Conservation (phyloP, 257 asterid species). For the Vinca minor region DNA sequence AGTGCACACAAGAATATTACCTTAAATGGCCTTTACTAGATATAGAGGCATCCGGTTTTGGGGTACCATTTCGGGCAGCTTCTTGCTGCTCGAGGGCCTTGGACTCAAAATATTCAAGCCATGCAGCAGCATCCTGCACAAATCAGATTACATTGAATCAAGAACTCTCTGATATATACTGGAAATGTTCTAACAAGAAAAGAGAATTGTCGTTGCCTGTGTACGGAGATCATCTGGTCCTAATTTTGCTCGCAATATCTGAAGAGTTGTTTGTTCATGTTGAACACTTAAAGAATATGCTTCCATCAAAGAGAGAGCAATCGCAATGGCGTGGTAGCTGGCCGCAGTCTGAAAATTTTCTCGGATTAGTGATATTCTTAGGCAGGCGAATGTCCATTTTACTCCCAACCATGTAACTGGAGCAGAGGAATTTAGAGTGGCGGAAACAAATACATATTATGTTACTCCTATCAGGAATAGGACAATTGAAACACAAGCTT, state of each 20-base stretch:
- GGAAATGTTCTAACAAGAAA: not conserved
- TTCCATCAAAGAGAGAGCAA: slow-evolving; percentile 49
- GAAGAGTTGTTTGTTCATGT: slow-evolving; percentile 44
- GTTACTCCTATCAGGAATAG: not conserved
- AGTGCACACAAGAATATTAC: slow-evolving; percentile 17
- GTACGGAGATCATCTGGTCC: slow-evolving; percentile 45
- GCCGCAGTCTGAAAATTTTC: slow-evolving; percentile 36
- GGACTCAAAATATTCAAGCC: slow-evolving; percentile 85
- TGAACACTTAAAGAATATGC: slow-evolving; percentile 45
- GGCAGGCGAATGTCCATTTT: not conserved
- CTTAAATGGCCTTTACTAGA: slow-evolving; percentile 87
- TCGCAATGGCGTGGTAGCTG: slow-evolving; percentile 45
- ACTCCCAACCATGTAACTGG: not conserved
- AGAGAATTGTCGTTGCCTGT: slow-evolving; percentile 25
- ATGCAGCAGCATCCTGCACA: slow-evolving; percentile 77
- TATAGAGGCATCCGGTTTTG: slow-evolving; percentile 80
- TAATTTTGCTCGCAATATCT: slow-evolving; percentile 37
- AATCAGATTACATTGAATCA: slow-evolving; percentile 19
- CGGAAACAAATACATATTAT: not conserved
- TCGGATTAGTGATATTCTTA: not conserved
- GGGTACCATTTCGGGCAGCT: slow-evolving; percentile 78
- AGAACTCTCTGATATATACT: slow-evolving; percentile 11
- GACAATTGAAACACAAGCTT: not conserved
- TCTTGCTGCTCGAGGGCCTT: slow-evolving; percentile 88
- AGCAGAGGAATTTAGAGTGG: not conserved